phyloP scores from a whole-genome alignment of 202 grass and related monocot species.

The Digitaria exilis region DNA sequence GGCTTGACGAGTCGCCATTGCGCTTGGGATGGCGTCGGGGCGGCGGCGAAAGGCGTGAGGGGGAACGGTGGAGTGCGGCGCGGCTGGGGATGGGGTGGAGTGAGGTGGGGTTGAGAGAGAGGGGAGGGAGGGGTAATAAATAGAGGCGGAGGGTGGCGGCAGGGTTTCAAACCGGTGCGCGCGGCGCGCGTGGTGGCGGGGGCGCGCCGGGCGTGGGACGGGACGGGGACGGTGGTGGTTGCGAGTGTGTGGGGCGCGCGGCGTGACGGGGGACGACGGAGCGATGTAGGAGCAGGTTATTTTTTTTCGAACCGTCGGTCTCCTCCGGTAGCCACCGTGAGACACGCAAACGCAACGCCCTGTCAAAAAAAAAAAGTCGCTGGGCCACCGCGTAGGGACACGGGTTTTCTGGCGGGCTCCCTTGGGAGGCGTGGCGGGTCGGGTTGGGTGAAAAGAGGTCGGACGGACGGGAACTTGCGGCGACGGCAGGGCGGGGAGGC shows the following conservation, averaged over 20 bases:
- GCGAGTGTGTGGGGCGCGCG: background rate
- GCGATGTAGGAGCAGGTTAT: conserved; percentile 5
- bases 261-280: background rate
- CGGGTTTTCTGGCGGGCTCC: conserved; percentile 40
- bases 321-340: no score
- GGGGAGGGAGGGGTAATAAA: conserved; percentile 39
- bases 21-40: accelerated
- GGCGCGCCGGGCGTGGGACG: background rate
- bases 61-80: background rate
- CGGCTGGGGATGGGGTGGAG: background rate
- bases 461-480: no score
- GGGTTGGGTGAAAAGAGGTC: background rate
- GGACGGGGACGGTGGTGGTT: conserved; percentile 1
- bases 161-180: conserved; percentile 44
- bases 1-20: conserved; percentile 37
- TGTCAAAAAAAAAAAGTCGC: conserved; percentile 30
- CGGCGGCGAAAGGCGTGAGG: background rate
- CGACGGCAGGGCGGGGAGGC: no score
- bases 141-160: conserved; percentile 26
- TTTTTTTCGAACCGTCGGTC: no score
- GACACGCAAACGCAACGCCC: conserved; percentile 7
- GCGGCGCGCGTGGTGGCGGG: background rate
- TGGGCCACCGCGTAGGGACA: conserved; percentile 29
- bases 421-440: conserved; percentile 39
- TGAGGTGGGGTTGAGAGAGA: background rate